These are phyloP conservation scores for Endotrypanum monterogeii DNA, from an alignment of 208 protist genomes.

Conservation along the genomic window DNA sequence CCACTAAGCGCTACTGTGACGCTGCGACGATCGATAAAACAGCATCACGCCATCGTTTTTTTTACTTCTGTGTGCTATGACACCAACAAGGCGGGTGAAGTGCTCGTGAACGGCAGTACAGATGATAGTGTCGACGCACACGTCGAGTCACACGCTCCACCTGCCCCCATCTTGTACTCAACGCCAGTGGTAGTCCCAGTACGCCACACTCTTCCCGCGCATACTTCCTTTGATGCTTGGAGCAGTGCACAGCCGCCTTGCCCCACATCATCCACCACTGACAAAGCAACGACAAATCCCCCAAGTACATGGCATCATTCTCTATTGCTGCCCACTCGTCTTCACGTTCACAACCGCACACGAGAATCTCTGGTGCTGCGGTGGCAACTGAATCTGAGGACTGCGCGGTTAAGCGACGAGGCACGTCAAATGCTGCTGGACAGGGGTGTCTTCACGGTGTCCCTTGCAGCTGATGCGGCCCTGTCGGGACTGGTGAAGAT, in stretches of 20 bases:
- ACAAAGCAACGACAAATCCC: too few relatives aligned
- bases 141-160: background rate
- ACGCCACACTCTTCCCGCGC: slow-evolving; percentile 2
- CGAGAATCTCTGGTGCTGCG: slow-evolving; percentile 14
- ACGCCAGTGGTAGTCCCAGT: background rate
- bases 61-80: slow-evolving; percentile 5
- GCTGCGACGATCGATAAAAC: slow-evolving; percentile 14
- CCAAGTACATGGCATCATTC: background rate
- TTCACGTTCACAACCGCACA: slow-evolving; percentile 19
- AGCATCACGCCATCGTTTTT: slow-evolving; percentile 12
- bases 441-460: slow-evolving; percentile 7
- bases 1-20: slow-evolving; percentile 9
- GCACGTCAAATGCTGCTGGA: slow-evolving; percentile 10
- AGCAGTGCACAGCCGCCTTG: background rate
- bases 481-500: background rate
- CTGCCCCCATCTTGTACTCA: slow-evolving; percentile 6
- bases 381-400: slow-evolving; percentile 16
- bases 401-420: background rate
- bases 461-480: background rate
- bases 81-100: background rate
- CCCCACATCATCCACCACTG: too few relatives aligned
- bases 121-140: background rate
- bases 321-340: slow-evolving; percentile 3
- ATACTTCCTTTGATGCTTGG: background rate
- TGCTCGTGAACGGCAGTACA: background rate